Evolutionary conservation across 2,329 filamentous ascomycete genomes (phyloP).

Genomic region (Sporothrix schenckii): DNA sequence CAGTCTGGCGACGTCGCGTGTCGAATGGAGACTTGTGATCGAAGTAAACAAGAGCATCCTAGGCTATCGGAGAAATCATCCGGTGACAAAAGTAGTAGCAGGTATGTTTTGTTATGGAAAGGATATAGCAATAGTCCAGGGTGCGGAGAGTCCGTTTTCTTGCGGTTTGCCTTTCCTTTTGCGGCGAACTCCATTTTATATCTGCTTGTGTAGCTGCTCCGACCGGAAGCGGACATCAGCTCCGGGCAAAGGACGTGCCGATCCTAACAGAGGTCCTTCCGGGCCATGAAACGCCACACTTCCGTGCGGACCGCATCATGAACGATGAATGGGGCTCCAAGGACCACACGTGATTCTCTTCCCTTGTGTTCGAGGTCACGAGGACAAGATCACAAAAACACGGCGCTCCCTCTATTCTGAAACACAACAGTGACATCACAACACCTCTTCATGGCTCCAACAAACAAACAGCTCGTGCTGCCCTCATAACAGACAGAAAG

Average conservation of each 20-base stretch:
- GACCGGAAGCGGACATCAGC: background rate
- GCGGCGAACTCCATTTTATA: background rate
- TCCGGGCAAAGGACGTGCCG: background rate
- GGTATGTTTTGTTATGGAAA: background rate
- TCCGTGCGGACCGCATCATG: background rate
- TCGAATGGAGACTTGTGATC: background rate
- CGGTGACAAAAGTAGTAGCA: background rate
- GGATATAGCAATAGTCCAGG: background rate
- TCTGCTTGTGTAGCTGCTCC: background rate
- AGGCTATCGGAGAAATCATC: background rate
- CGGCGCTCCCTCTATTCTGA: background rate
- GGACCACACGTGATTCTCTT: background rate
- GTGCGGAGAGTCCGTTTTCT: background rate
- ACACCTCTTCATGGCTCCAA: constrained; percentile 3
- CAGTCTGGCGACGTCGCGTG: background rate
- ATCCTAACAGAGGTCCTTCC: background rate
- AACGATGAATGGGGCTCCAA: background rate
- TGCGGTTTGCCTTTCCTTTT: background rate
- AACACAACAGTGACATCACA: constrained; percentile 17
- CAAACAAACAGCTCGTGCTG: background rate
- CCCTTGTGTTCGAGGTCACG: constrained; percentile 7
- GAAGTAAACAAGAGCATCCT: background rate
- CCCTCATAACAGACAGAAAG: background rate
- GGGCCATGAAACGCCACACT: constrained; percentile 5
- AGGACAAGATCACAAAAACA: background rate